Evolutionary conservation across 768 basidiomycete species (phyloP), one percentile per base, ranked within the genome.

Genomic region (Mycena vitilis): DNA sequence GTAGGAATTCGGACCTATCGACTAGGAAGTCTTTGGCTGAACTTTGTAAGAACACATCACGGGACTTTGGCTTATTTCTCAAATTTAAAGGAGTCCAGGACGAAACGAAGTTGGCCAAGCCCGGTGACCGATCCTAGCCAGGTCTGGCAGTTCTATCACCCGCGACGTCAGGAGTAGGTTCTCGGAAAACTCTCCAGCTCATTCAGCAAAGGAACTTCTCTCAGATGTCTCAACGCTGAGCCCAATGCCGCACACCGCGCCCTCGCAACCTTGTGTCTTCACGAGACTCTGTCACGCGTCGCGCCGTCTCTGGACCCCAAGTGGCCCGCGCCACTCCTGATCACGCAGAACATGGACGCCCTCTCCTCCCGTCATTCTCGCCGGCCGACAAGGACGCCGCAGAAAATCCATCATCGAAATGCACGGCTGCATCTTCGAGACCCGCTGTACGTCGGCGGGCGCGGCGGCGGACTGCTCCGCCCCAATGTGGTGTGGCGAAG

Each of bases 341-440:
- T 85, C 60, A 84, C 84, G 5, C 83, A 84, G 61, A 85, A 85
- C 60, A 71, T 84, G 51, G 84, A 86, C 62, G 76, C 81, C 1
- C 79, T 86, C 48, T 78, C 76, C 48, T 51, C 60, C 0, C 73
- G 75, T 58, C 70, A 2, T 55, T 68, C 67, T 70, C 73, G 12
- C 52, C 70, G 70, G 70, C 23, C n/a, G 68, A 51, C 18, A 60
- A 65, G 36, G 58, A 45, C 20, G 57, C 48, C 22, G 65, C 48
- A 38, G 59, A 60, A 52, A 60, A 22, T 65, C 38, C 36, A 55
- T 75, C 53, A 25, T 82, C 38, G 83, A 87, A 73, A 87, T 86
- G 83, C 85, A 86, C 73, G 85, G 86, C 9, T 70, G 78, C 22
- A 60, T 85, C 18, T 76, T 81, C 72, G 80, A 81, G 65, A 76